Conservation (phyloP, 148 eudicot genomes). For the Chenopodium album region DNA sequence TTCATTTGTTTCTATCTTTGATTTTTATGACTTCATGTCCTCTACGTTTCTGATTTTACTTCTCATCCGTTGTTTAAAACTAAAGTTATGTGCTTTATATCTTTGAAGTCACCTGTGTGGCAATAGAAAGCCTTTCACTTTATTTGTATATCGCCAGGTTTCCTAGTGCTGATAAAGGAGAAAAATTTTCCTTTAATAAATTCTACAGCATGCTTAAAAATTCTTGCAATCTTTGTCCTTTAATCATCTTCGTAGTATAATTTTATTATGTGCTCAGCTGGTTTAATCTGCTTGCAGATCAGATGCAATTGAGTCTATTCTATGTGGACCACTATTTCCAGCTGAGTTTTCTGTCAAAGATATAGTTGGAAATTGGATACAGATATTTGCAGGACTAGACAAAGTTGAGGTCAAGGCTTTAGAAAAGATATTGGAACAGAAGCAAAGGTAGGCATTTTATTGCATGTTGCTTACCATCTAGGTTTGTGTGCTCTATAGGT, state of each 20-base stretch:
- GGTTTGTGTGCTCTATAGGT: not conserved
- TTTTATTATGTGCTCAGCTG: conserved; percentile 15
- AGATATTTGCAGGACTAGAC: conserved; percentile 66
- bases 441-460: conserved; percentile 62
- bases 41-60: not conserved
- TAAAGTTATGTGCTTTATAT: too few species aligned
- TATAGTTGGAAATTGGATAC: conserved; percentile 66
- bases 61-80: too few species aligned
- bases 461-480: not conserved
- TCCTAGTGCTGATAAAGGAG: not conserved
- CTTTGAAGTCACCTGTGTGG: not conserved
- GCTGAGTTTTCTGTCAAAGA: conserved; percentile 63
- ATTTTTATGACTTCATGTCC: not conserved
- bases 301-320: conserved; percentile 68
- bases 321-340: conserved; percentile 70
- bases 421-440: conserved; percentile 93
- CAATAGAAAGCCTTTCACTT: not conserved
- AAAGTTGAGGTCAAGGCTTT: conserved; percentile 93
- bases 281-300: conserved; percentile 59
- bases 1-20: not conserved
- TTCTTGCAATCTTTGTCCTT: conserved; percentile 1
- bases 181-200: not conserved
- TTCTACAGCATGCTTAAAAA: not conserved
- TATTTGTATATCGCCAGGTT: not conserved
- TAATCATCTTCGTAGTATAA: not conserved